Evolutionary conservation across 2,329 filamentous ascomycete genomes (phyloP).

Genomic region (Acrodontium crateriforme): DNA sequence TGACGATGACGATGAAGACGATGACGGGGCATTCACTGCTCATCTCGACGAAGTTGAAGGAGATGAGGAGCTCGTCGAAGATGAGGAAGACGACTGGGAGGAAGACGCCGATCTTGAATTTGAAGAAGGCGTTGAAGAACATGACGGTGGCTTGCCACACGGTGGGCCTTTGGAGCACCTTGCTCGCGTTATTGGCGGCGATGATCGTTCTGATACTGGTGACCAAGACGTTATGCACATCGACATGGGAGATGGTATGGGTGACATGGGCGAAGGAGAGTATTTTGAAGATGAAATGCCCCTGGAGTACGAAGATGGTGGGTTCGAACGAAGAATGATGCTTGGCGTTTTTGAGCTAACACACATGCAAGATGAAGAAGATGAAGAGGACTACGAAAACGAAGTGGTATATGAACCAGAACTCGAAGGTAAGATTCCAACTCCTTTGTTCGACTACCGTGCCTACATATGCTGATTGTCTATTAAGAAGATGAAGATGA

Average conservation of each 20-base stretch:
- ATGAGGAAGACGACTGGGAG: slow-evolving; percentile 33
- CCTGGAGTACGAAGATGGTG: slow-evolving; percentile 36
- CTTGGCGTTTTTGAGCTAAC: background rate
- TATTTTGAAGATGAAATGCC: slow-evolving; percentile 45
- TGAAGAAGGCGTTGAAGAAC: slow-evolving; percentile 9
- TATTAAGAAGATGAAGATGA: slow-evolving; percentile 15
- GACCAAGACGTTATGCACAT: slow-evolving; percentile 21
- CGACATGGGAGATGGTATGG: slow-evolving; percentile 30
- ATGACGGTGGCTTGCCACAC: slow-evolving; percentile 33
- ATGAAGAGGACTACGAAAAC: slow-evolving; percentile 58
- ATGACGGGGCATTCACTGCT: slow-evolving; percentile 37
- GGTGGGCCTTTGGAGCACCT: slow-evolving; percentile 21
- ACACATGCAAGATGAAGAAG: slow-evolving; percentile 30
- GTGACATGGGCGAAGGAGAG: slow-evolving; percentile 31
- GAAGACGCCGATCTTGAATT: slow-evolving; percentile 31
- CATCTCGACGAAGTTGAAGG: slow-evolving; percentile 47
- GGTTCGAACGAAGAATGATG: background rate
- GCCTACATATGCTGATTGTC: slow-evolving; percentile 2
- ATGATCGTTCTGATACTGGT: slow-evolving; percentile 24
- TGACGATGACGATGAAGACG: slow-evolving; percentile 44
- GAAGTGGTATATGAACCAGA: slow-evolving; percentile 45
- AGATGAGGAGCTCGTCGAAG: slow-evolving; percentile 33
- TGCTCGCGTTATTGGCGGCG: slow-evolving; percentile 26
- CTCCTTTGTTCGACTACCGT: background rate
- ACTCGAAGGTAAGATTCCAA: slow-evolving; percentile 22